These are phyloP conservation scores for Hyphodiscus sp. DNA, from an alignment of 2,329 filamentous ascomycete species.

Conservation along the genomic window DNA sequence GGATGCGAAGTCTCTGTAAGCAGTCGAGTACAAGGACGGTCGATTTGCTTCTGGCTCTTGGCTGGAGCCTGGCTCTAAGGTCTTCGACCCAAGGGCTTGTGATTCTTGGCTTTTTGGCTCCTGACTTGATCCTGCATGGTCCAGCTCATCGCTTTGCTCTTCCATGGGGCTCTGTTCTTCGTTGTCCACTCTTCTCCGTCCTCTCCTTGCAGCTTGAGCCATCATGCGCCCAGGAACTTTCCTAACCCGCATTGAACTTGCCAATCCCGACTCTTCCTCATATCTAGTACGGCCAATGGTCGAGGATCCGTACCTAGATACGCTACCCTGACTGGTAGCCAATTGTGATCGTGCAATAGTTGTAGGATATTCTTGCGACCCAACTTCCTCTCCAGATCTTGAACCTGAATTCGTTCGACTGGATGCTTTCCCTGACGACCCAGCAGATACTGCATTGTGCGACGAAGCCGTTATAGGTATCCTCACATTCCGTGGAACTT, in stretches of 20 bases:
- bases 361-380: slow-evolving; percentile 32
- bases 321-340: slow-evolving; percentile 44
- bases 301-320: slow-evolving; percentile 43
- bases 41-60: slow-evolving; percentile 27
- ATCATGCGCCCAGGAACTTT: slow-evolving; percentile 72
- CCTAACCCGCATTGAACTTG: slow-evolving; percentile 69
- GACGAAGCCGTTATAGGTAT: slow-evolving; percentile 23
- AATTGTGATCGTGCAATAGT: slow-evolving; percentile 43
- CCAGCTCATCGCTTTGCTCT: slow-evolving; percentile 27
- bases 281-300: slow-evolving; percentile 44
- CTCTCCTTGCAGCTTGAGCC: slow-evolving; percentile 72
- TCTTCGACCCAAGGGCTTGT: slow-evolving; percentile 24
- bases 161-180: slow-evolving; percentile 36
- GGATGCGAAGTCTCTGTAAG: slow-evolving; percentile 35
- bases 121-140: slow-evolving; percentile 26
- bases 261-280: slow-evolving; percentile 58
- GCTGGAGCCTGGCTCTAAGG: slow-evolving; percentile 20
- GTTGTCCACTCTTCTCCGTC: slow-evolving; percentile 52
- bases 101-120: slow-evolving; percentile 23
- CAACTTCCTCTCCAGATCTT: slow-evolving; percentile 19
- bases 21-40: slow-evolving; percentile 28
- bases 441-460: slow-evolving; percentile 20
- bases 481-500: slow-evolving; percentile 24
- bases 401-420: slow-evolving; percentile 19
- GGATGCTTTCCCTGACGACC: slow-evolving; percentile 25